Base-by-base conservation (phyloP, 2,329 filamentous ascomycete genomes). In the Fusarium sp. region DNA sequence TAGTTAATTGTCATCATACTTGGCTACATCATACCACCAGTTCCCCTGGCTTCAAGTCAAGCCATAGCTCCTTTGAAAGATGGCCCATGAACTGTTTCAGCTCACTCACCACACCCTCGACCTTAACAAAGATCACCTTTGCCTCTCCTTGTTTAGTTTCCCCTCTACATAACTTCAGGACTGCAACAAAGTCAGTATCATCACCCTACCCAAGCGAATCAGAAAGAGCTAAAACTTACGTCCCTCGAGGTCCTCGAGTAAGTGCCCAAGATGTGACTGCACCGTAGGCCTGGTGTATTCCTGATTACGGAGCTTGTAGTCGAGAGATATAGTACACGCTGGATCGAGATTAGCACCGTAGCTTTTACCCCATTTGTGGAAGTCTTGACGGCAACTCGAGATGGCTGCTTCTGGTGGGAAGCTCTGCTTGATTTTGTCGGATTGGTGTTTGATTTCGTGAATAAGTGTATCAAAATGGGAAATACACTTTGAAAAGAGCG, bases 61-160 rank as follows among this genome's bases (percentile, higher is more conserved):
- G 65, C 65, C 65, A 67, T 49, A 56, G 28, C 40, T 67, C 65
- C 30, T 47, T 68, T 21, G 65, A 50, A 10, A 68, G 55, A 47
- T 45, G 43, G 1, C 47, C 48, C 7, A 67, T 28, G n/a, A 67
- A 67, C 8, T 59, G 32, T 19, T 44, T 65, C 17, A 61, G 9
- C 39, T 68, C 65, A 28, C 36, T 43, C 5, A 68, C 38, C 6
- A 49, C 51, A 34, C 30, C 43, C 26, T 43, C 32, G 7, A 65
- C 48, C 43, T 42, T 67, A 5, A 21, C 12, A 7, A 67, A 28
- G 10, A 65, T 21, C n/a, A 51, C 23, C 14, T 38, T 65, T 11
- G 59, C 60, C 7, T 65, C 59, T 2, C 40, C 32, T 17, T 42
- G 54, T 4, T 36, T 30, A 8, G 24, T 52, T 20, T 36, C 30